Base-by-base conservation (phyloP, 2,329 filamentous ascomycete genomes). In the Bertia moriformis region DNA sequence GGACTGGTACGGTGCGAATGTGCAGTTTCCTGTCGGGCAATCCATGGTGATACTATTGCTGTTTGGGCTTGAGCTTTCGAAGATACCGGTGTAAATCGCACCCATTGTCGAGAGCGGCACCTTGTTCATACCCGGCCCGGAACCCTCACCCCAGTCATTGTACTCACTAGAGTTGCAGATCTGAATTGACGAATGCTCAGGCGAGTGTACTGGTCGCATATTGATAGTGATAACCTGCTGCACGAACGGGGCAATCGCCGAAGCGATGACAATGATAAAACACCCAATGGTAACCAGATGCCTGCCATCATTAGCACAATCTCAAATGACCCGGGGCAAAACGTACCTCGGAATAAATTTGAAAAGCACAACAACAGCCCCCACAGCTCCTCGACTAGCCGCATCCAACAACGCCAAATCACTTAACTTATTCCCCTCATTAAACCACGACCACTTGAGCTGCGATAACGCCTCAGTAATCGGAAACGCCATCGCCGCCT, bases 391-490 rank as follows among this genome's bases (percentile, higher is more conserved):
- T 10, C 22, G 22, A 27, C 22, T 27, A 7, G 22, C 22, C n/a
- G 22, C 22, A 27, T 27, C 22, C n/a, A 27, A n/a, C 7, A 27
- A n/a, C 7, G 22, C 22, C 7, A 27, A n/a, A n/a, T 27, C 22
- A n/a, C 22, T 27, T n/a, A 27, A 27, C 22, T 27, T 27, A n/a
- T 27, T 27, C n/a, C 22, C 22, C 22, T n/a, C 22, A 27, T n/a
- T 7, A 27, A 27, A 45, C 44, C 42, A 45, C 4, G 15, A 39
- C 42, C 44, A 45, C 19, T 45, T 45, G 19, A 41, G 36, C 29
- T 45, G 42, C 18, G 42, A 36, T 2, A 45, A 42, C 3, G 36
- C 18, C 4, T 17, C 33, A 1, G 40, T 38, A 2, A 45, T 32
- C 4, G 35, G 24, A 19, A 41, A 35, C 4, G 42, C 36, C 7